These are phyloP conservation scores for Globisporangium carolinianum DNA, from an alignment of 352 stramenopile genomes.

Conservation along the genomic window DNA sequence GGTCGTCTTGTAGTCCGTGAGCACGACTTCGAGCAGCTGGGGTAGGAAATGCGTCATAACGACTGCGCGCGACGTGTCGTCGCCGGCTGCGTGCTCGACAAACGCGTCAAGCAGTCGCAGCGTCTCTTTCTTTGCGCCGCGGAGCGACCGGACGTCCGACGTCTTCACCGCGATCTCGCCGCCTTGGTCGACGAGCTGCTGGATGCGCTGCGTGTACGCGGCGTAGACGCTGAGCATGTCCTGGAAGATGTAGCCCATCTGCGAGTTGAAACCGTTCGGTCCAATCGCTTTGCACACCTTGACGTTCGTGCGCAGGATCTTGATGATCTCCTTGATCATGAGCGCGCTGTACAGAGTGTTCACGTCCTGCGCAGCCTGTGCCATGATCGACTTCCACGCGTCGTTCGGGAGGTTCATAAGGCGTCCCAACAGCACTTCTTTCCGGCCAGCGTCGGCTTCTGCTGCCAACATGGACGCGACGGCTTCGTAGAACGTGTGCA, in stretches of 20 bases:
- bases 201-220: slow-evolving; percentile 97
- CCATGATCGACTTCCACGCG: slow-evolving; percentile 86
- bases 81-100: slow-evolving; percentile 80
- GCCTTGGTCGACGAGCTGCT: slow-evolving; percentile 75
- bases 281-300: slow-evolving; percentile 94
- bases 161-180: slow-evolving; percentile 94
- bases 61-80: slow-evolving; percentile 68
- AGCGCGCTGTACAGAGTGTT: slow-evolving; percentile 71
- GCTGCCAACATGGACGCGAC: slow-evolving; percentile 88
- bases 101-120: slow-evolving; percentile 95
- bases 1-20: slow-evolving; percentile 94
- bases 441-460: slow-evolving; percentile 72
- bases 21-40: slow-evolving; percentile 94
- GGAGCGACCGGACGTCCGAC: slow-evolving; percentile 89
- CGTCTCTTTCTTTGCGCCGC: slow-evolving; percentile 96
- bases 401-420: slow-evolving; percentile 96
- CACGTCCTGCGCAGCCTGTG: slow-evolving; percentile 63
- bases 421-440: slow-evolving; percentile 87
- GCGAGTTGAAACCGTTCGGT: slow-evolving; percentile 93
- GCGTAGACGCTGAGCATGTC: slow-evolving; percentile 99
- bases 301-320: slow-evolving; percentile 98
- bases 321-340: slow-evolving; percentile 91
- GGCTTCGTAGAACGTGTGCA: slow-evolving; percentile 99
- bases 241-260: slow-evolving; percentile 97
- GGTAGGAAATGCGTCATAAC: slow-evolving; percentile 95